These are phyloP conservation scores for Fagopyrum esculentum DNA, from an alignment of 148 eudicot genomes.

Conservation along the genomic window DNA sequence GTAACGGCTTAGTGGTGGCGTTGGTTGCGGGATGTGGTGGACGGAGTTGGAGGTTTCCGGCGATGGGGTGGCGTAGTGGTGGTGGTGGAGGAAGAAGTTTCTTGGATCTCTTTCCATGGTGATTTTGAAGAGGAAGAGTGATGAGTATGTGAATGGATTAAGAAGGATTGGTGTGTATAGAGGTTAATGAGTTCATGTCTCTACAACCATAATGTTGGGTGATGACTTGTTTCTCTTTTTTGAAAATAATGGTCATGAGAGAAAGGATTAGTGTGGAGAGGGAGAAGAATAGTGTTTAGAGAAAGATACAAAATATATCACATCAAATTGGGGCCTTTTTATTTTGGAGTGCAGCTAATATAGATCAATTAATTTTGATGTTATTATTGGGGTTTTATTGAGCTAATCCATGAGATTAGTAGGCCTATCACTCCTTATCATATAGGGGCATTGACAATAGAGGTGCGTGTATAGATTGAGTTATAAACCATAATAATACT, in stretches of 20 bases:
- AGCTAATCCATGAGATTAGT: not conserved
- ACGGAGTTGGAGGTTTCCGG: not conserved
- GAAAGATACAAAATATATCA: not conserved
- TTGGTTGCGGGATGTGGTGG: not conserved
- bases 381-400: too few species aligned
- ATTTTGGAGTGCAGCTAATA: not conserved
- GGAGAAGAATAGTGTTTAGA: not conserved
- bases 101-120: not conserved
- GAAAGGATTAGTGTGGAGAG: not conserved
- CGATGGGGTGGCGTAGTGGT: not conserved
- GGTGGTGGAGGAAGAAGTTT: slow-evolving; percentile 1
- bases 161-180: not conserved
- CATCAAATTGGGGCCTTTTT: not conserved
- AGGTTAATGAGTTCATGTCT: not conserved
- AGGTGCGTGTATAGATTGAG: too few species aligned
- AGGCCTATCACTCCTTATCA: too few species aligned
- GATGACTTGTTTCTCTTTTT: not conserved
- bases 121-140: not conserved
- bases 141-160: not conserved
- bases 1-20: not conserved
- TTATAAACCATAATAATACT: too few species aligned
- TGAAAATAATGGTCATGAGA: not conserved
- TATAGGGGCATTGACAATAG: too few species aligned
- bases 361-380: not conserved
- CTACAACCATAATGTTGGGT: not conserved